A percentile compares a stretch with the other conserved stretches of the same genome.
These are phyloP conservation scores for Solanum hybrid DNA, from an alignment of 305 asterid genomes.

Conservation along the genomic window DNA sequence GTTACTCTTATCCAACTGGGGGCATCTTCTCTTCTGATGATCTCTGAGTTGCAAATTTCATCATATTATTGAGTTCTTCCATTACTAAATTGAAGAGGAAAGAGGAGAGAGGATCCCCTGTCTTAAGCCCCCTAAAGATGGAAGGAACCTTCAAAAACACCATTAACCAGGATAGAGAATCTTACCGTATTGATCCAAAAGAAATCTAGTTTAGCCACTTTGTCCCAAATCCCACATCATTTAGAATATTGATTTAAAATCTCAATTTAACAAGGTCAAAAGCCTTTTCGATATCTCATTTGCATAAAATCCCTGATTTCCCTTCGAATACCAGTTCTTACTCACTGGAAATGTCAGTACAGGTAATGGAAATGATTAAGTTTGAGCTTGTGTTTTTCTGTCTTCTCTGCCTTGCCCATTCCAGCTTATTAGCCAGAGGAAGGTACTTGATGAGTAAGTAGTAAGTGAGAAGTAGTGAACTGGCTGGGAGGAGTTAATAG, in stretches of 20 bases:
- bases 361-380: background rate
- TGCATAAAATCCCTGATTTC: background rate
- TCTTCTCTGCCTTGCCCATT: background rate
- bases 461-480: background rate
- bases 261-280: background rate
- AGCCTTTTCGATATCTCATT: background rate
- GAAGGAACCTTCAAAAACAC: background rate
- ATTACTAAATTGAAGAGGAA: background rate
- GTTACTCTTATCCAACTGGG: background rate
- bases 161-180: background rate
- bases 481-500: background rate
- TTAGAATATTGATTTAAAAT: background rate
- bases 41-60: background rate
- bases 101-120: background rate
- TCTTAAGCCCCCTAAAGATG: background rate
- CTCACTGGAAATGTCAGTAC: background rate
- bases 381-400: background rate
- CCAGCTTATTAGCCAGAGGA: background rate
- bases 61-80: background rate
- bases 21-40: background rate
- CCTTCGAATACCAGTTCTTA: background rate
- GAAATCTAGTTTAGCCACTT: background rate
- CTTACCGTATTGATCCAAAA: background rate
- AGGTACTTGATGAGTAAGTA: background rate
- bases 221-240: background rate